Conservation (phyloP, 75 land plant species). For the Picea sitchensis region DNA sequence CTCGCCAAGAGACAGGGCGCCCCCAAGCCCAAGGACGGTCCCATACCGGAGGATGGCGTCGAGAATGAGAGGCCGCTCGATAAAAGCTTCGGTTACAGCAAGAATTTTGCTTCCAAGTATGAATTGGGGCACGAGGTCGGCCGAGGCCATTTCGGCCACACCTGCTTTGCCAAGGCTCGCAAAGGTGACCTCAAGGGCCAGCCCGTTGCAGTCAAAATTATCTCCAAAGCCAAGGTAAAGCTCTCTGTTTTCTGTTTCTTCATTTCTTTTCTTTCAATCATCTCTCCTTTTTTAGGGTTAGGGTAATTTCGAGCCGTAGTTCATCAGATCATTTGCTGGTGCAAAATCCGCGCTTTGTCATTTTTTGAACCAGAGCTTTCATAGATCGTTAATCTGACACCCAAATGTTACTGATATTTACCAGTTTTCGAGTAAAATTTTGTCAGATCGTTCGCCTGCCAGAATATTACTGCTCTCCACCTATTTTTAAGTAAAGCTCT, state of each 20-base stretch:
- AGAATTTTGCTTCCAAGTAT: constrained; percentile 47
- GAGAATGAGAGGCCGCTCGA: constrained; percentile 40
- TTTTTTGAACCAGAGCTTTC: neutral
- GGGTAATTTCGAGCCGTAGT: no score
- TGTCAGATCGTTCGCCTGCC: neutral
- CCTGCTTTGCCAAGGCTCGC: constrained; percentile 39
- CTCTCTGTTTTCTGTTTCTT: neutral
- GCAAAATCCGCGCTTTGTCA: neutral
- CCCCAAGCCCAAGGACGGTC: constrained; percentile 51
- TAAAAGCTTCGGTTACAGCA: constrained; percentile 45
- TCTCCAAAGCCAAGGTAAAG: constrained; percentile 57
- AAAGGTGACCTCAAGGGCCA: constrained; percentile 54
- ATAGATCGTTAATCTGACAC: neutral
- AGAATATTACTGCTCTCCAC: neutral
- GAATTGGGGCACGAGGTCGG: constrained; percentile 60
- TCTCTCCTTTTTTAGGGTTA: neutral
- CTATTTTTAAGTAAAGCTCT: neutral
- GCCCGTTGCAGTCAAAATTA: constrained; percentile 48
- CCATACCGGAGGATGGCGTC: constrained; percentile 56
- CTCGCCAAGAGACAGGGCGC: constrained; percentile 44
- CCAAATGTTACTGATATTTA: neutral
- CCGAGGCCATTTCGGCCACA: constrained; percentile 57
- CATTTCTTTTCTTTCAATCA: neutral
- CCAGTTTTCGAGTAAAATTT: neutral
- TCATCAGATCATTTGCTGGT: neutral